Conservation (phyloP, 108 stramenopile species). For the Cyclostephanos invisitatus region DNA sequence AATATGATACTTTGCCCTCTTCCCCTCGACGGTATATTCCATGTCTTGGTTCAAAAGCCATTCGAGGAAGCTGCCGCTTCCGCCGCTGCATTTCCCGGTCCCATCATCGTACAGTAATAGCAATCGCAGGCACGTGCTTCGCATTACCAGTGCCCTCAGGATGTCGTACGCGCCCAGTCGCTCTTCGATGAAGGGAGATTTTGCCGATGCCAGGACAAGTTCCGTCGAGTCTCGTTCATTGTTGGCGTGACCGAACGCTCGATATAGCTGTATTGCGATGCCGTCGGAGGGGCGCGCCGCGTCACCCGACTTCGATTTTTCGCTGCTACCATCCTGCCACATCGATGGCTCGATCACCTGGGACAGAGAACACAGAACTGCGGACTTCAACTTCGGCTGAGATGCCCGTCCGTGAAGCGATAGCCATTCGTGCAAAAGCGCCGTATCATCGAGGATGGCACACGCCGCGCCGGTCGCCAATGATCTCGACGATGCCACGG, state of each 20-base stretch:
- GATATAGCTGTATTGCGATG: constrained; percentile 35
- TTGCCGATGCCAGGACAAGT: constrained; percentile 35
- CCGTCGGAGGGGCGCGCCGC: constrained; percentile 26
- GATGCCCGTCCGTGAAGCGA: constrained; percentile 37
- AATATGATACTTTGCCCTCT: constrained; percentile 41
- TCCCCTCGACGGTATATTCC: constrained; percentile 36
- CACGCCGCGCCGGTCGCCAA: constrained; percentile 10
- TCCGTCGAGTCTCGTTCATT: constrained; percentile 31
- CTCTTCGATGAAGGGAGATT: constrained; percentile 49
- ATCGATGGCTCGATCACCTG: constrained; percentile 41
- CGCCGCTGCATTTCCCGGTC: constrained; percentile 9
- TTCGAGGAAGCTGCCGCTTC: constrained; percentile 15
- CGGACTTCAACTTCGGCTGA: constrained; percentile 45
- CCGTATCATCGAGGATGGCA: constrained; percentile 29
- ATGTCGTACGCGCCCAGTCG: constrained; percentile 41
- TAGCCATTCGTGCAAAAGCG: constrained; percentile 42
- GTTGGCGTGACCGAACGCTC: constrained; percentile 41
- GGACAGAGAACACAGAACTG: constrained; percentile 35
- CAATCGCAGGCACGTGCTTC: constrained; percentile 21
- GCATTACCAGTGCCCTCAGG: constrained; percentile 31
- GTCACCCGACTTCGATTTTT: not conserved
- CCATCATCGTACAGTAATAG: constrained; percentile 20
- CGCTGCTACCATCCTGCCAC: constrained; percentile 8
- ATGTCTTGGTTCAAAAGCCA: constrained; percentile 38
- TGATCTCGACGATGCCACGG: constrained; percentile 10